phyloP scores from a whole-genome alignment of 1,139 yeast genomes.

The Pichiaceae sp. region DNA sequence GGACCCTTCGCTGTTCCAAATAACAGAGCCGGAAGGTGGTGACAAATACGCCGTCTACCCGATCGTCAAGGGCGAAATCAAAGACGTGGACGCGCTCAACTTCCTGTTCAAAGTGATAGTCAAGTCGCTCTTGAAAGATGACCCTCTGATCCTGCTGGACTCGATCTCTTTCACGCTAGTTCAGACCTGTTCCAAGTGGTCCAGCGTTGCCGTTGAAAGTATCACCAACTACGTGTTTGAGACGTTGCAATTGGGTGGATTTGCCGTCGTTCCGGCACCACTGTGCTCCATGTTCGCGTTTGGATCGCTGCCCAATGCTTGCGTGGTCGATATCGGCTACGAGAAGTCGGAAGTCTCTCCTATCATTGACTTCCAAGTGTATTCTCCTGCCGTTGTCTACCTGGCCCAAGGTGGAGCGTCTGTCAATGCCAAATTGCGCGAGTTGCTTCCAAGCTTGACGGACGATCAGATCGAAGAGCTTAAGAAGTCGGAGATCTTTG shows the following conservation, averaged over 20 bases:
- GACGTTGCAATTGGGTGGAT: slow-evolving; percentile 61
- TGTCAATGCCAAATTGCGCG: slow-evolving; percentile 46
- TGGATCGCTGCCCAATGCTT: slow-evolving; percentile 37
- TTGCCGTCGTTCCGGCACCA: slow-evolving; percentile 60
- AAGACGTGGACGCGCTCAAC: slow-evolving; percentile 61
- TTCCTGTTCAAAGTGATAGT: slow-evolving; percentile 55
- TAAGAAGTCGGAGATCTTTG: slow-evolving; percentile 69
- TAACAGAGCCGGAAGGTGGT: slow-evolving; percentile 5
- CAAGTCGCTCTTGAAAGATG: slow-evolving; percentile 44
- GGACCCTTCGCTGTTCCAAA: slow-evolving; percentile 16
- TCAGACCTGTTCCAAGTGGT: slow-evolving; percentile 58
- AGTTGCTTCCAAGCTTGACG: slow-evolving; percentile 50
- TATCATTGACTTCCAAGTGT: slow-evolving; percentile 54
- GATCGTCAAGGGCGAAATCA: slow-evolving; percentile 53
- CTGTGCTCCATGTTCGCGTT: slow-evolving; percentile 71
- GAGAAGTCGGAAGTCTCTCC: slow-evolving; percentile 73
- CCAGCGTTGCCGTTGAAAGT: slow-evolving; percentile 55
- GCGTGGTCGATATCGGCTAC: slow-evolving; percentile 77
- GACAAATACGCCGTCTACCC: slow-evolving; percentile 49
- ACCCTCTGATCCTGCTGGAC: slow-evolving; percentile 41
- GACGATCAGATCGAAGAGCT: slow-evolving; percentile 60
- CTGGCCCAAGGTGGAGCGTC: slow-evolving; percentile 55
- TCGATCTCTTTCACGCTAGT: slow-evolving; percentile 51
- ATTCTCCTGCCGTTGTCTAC: slow-evolving; percentile 34
- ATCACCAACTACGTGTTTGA: slow-evolving; percentile 75